A percentile compares a stretch with the other conserved stretches of the same genome.
Evolutionary conservation across 805 yeast species (phyloP).

Genomic region (Suhomyces prunicola): DNA sequence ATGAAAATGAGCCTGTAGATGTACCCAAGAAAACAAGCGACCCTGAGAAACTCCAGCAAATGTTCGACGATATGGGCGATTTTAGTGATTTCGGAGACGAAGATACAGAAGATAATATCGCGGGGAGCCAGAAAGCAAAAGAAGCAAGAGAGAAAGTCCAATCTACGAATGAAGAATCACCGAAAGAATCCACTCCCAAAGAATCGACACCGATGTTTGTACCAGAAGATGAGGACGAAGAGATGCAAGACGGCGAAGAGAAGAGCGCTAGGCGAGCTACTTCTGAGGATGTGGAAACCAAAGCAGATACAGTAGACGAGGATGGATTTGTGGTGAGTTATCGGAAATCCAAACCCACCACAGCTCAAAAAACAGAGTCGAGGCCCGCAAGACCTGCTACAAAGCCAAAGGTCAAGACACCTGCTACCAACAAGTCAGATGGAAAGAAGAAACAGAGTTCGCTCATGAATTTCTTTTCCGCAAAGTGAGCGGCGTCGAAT

Average conservation of each 20-base stretch:
- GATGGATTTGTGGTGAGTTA: constrained; percentile 50
- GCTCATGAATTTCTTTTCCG: constrained; percentile 48
- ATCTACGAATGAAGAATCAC: background rate
- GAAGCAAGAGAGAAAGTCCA: background rate
- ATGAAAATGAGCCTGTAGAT: constrained; percentile 3
- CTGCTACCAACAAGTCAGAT: constrained; percentile 2
- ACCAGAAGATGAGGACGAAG: constrained; percentile 9
- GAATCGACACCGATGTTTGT: constrained; percentile 2
- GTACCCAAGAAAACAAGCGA: background rate
- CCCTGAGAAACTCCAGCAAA: constrained; percentile 7
- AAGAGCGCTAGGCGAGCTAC: background rate
- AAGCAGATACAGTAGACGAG: constrained; percentile 35
- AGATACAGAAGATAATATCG: constrained; percentile 1
- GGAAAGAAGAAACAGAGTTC: constrained; percentile 40
- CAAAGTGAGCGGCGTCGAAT: constrained; percentile 16
- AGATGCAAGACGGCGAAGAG: constrained; percentile 8
- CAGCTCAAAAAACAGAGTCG: constrained; percentile 10
- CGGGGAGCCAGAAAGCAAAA: constrained; percentile 2
- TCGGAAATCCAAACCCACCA: constrained; percentile 19
- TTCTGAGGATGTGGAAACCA: constrained; percentile 1
- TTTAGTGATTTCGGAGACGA: constrained; percentile 12
- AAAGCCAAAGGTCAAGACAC: constrained; percentile 11
- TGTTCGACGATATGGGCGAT: constrained; percentile 13
- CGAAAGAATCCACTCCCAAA: background rate
- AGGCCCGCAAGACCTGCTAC: constrained; percentile 8